Evolutionary conservation across 768 basidiomycete genomes (phyloP), one percentile per base, ranked within the genome.

Genomic region (Naganishia antarctica): DNA sequence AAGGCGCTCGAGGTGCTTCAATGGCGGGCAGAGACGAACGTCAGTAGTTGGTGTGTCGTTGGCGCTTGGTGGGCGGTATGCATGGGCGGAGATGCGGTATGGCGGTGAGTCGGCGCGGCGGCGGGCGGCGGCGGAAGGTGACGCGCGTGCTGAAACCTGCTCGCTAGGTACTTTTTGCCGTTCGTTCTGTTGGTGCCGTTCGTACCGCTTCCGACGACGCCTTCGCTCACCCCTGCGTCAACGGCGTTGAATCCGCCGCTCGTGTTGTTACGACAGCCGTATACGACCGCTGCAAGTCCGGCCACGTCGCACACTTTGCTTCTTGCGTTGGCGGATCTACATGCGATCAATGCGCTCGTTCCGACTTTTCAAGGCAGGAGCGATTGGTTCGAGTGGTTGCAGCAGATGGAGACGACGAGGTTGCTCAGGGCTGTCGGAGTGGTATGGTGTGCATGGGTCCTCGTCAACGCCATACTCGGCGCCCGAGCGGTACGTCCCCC

Each of bases 11-110:
- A 78, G 63, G 68, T 78, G 0, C 28, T 73, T 3, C 65, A 57
- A 9, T 78, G 76, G 76, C 68, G 68, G 32, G 57, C 59, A 5
- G 74, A 72, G 15, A 66, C 69, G 29, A 43, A 72, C 31, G 73
- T 73, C 12, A 71, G 74, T 40, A 75, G 74, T 64, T 75, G 75
- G 80, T 82, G 92, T 3, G 75, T 82, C 1, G 78, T 94, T 46
- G 87, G 82, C 0, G 73, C 74, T 1, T 92, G 89, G 89, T 93
- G 90, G 88, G 83, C 82, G 0, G 26, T 85, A 21, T 90, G 88
- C 78, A 79, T 92, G 61, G 80, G 87, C 47, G 76, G 82, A 1
- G 80, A 81, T 16, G 76, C 78, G 34, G 77, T 75, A 11, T 77
- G 90, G 68, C 81, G 82, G 85, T 84, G 63, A 53, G 81, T 75